These are phyloP conservation scores for Mrakia gelida DNA, from an alignment of 768 basidiomycete genomes.

Conservation along the genomic window DNA sequence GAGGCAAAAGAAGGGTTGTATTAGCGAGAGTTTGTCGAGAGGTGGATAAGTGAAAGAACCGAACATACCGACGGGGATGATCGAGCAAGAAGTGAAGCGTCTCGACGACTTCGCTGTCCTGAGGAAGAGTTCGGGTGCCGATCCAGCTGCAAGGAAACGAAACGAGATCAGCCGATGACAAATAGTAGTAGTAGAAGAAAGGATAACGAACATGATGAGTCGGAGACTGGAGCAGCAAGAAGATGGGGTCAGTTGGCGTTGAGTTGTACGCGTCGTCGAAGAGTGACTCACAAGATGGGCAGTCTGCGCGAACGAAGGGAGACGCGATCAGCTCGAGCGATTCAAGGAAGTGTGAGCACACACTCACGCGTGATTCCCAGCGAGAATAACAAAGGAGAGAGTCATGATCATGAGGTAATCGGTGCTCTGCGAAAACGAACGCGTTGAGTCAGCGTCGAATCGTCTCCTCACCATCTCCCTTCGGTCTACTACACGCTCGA, in stretches of 20 bases:
- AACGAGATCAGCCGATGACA: neutral
- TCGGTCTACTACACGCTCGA: too few species aligned
- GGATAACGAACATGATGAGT: neutral
- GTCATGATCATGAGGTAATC: neutral
- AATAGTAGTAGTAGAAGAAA: neutral
- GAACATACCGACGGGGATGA: neutral
- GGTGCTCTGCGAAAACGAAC: neutral
- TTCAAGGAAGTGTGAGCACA: too few species aligned
- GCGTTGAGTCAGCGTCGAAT: too few species aligned
- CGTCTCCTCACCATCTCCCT: too few species aligned
- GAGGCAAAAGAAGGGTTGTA: neutral
- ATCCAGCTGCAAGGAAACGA: neutral
- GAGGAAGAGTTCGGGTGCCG: neutral
- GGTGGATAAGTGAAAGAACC: neutral
- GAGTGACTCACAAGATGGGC: neutral
- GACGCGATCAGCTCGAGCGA: neutral
- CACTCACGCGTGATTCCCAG: neutral
- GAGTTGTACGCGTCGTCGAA: neutral
- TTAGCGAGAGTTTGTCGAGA: neutral
- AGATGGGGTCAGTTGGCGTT: neutral
- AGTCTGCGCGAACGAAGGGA: neutral
- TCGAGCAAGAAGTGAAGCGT: conserved; percentile 2
- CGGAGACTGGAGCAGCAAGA: neutral
- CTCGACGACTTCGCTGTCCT: neutral
- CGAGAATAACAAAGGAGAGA: neutral